Evolutionary conservation across 2,329 filamentous ascomycete genomes (phyloP), one percentile per base, ranked within the genome.

Genomic region (Elsinoe ampelina): DNA sequence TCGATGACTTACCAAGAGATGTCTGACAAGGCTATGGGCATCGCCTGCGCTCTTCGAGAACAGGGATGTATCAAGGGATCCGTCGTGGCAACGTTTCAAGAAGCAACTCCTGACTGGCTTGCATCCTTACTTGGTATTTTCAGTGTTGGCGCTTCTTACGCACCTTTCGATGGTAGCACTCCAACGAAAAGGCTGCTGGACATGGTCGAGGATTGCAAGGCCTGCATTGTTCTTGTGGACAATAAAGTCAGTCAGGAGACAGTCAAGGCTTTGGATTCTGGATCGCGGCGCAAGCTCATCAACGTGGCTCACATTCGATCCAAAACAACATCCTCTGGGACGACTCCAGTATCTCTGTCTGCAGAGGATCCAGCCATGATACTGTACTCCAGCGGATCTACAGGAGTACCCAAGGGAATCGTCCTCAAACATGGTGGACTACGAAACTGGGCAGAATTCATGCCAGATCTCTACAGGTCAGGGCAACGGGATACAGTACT

Each of bases 391-490:
- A 66, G 64, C 58, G 66, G 66, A 2, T 61, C 63, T 0, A 67
- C 66, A 1, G 64, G 65, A 1, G 64, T 42, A 0, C 75, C 75
- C 1, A 77, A 77, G 62, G 74, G 74, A 3, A 68, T 77, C 15
- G 41, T 67, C 1, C 58, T 75, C 8, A 58, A 42, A 0, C 70
- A 73, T 34, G 51, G 43, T 2, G 64, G 60, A 17, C 57, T 75
- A 2, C 43, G 54, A 1, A 67, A 66, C 54, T 39, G 63, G 30
- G 34, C n/a, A 13, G 30, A n/a, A 58, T 68, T 5, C 63, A 66
- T 36, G 62, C 54, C 13, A 52, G 15, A 19, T 22, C 45, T 41
- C 12, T 41, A 19, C 5, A 38, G 17, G 15, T 54, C 13, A 51
- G 20, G 35, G 13, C 11, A 43, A 0, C 58, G 60, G 1, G 69